phyloP scores from a whole-genome alignment of 768 basidiomycete genomes.

The Tylopilus felleus region DNA sequence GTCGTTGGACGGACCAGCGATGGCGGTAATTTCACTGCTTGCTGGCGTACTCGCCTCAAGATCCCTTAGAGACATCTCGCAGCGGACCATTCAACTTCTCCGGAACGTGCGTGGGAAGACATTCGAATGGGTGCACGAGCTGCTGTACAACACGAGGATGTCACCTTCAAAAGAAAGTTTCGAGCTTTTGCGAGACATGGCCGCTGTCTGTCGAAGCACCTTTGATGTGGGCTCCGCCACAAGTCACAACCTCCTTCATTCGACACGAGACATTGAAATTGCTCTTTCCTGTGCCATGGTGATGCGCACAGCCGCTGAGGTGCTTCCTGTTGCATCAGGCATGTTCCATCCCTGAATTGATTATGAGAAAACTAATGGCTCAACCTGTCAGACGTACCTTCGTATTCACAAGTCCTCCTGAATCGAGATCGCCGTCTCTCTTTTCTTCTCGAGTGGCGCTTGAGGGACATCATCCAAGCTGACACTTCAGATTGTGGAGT shows the following conservation, averaged over 20 bases:
- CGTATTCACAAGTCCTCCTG: no score
- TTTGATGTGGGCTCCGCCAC: slow-evolving; percentile 24
- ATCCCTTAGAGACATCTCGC: background rate
- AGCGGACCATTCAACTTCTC: slow-evolving; percentile 22
- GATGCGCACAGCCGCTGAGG: no score
- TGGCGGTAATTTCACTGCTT: slow-evolving; percentile 35
- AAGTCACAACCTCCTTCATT: slow-evolving; percentile 4
- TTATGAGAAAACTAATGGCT: no score
- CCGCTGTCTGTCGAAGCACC: slow-evolving; percentile 36
- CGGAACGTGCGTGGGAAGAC: slow-evolving; percentile 31
- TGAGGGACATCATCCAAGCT: no score
- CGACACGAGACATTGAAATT: slow-evolving; percentile 22
- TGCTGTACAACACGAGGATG: slow-evolving; percentile 19
- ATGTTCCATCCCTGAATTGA: no score
- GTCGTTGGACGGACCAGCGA: slow-evolving; percentile 23
- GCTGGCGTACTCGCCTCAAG: slow-evolving; percentile 13
- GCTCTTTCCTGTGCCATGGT: slow-evolving; percentile 25
- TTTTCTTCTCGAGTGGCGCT: no score
- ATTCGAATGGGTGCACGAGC: slow-evolving; percentile 37
- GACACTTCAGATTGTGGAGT: no score
- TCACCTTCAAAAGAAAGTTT: slow-evolving; percentile 12
- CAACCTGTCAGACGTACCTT: no score
- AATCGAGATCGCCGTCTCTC: no score
- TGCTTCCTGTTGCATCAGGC: no score
- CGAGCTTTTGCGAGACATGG: slow-evolving; percentile 33